A percentile compares a stretch with the other conserved stretches of the same genome.
These are phyloP conservation scores for Leptographium wingfieldii DNA, from an alignment of 2,329 filamentous ascomycete species.

Conservation along the genomic window DNA sequence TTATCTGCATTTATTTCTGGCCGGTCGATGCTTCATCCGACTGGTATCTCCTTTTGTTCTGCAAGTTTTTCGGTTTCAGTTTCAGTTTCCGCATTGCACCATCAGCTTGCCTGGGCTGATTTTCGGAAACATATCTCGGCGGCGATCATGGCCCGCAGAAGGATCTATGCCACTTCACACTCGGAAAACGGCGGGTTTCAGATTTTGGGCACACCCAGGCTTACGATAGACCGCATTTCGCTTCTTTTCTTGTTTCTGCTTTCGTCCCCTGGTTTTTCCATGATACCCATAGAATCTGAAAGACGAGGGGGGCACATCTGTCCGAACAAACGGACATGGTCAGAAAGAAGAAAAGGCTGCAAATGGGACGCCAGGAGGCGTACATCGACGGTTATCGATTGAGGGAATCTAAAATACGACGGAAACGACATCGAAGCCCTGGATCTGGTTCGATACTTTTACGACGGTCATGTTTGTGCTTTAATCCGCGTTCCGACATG, in stretches of 20 bases:
- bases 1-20: slow-evolving; percentile 9
- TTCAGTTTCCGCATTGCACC: slow-evolving; percentile 11
- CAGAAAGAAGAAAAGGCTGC: slow-evolving; percentile 9
- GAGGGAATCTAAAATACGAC: slow-evolving; percentile 15
- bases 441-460: slow-evolving; percentile 22
- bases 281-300: slow-evolving; percentile 28
- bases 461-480: slow-evolving; percentile 28
- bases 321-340: slow-evolving; percentile 11
- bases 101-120: slow-evolving; percentile 12
- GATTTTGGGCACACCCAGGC: slow-evolving; percentile 22
- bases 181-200: slow-evolving; percentile 22
- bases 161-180: slow-evolving; percentile 16
- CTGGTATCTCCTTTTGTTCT: slow-evolving; percentile 4
- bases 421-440: slow-evolving; percentile 12
- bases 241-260: slow-evolving; percentile 21
- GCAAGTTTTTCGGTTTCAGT: slow-evolving; percentile 9
- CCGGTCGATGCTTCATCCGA: slow-evolving; percentile 8
- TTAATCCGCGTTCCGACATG: slow-evolving; percentile 17
- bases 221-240: slow-evolving; percentile 22
- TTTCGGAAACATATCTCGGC: slow-evolving; percentile 20
- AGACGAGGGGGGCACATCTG: slow-evolving; percentile 15
- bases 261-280: slow-evolving; percentile 20
- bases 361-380: slow-evolving; percentile 16
- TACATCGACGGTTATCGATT: slow-evolving; percentile 19
- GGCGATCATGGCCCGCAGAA: slow-evolving; percentile 23